Conservation (phyloP, 129 eudicot genomes). For the Tanacetum coccineum region DNA sequence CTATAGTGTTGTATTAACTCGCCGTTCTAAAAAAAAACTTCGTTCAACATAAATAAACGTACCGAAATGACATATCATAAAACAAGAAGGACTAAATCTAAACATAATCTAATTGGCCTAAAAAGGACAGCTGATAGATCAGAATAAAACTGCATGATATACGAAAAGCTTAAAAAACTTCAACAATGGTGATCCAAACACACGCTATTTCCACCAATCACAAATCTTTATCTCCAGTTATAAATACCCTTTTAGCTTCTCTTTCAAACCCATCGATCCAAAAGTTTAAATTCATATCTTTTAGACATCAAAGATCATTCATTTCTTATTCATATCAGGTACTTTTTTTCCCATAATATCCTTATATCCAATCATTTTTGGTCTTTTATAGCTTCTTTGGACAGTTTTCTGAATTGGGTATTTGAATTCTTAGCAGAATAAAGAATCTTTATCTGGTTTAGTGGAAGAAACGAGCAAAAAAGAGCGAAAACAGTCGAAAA, state of each 20-base stretch:
- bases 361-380: background rate
- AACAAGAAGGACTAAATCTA: constrained; percentile 11
- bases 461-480: constrained; percentile 14
- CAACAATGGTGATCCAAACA: constrained; percentile 38
- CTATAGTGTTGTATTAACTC: no score
- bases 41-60: background rate
- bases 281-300: constrained; percentile 14
- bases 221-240: constrained; percentile 20
- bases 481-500: constrained; percentile 21
- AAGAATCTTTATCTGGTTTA: constrained; percentile 21
- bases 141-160: constrained; percentile 9
- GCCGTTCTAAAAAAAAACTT: no score
- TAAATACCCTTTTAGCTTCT: constrained; percentile 20
- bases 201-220: constrained; percentile 13
- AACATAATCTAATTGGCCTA: constrained; percentile 6
- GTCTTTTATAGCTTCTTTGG: background rate
- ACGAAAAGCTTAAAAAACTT: background rate
- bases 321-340: constrained; percentile 21
- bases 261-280: constrained; percentile 14
- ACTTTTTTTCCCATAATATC: background rate
- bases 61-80: background rate
- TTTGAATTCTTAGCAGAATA: constrained; percentile 25
- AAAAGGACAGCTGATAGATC: constrained; percentile 16
- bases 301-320: constrained; percentile 11
- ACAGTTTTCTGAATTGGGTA: background rate